Evolutionary conservation across 345 rosid genomes (phyloP), one percentile per base, ranked within the genome.

Genomic region (Gossypium australe): DNA sequence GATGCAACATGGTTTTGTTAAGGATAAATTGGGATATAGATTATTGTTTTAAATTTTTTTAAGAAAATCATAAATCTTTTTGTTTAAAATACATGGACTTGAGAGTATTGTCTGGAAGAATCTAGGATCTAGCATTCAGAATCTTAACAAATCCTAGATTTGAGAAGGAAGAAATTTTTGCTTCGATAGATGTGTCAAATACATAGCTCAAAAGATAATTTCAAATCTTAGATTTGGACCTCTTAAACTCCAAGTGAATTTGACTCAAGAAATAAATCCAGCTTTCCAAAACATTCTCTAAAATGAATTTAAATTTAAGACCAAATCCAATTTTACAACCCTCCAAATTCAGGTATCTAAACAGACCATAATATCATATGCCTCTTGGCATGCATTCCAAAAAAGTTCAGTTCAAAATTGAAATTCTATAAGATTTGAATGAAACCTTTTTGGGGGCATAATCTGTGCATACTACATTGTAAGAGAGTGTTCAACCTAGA

Each of bases 351-450:
- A 34, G 48, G 24, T 3, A 34, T 63, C 67, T 38, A 38, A 38
- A 63, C 13, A 3, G 48, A 17, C 67, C 67, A 62, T 62, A 14
- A 63, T 38, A 63, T 38, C 48, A 38, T 63, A 38, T 16, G 67
- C 67, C 67, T 63, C 24, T 38, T 17, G 67, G 20, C 67, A 63
- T 63, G 38, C 67, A 56, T 34, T 63, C 67, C 67, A 63, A 17
- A 17, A 18, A 63, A 62, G 47, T 63, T 16, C 47, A 38, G 24
- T 17, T 63, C 67, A 63, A 34, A 63, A 63, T 14, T 29, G 9
- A 59, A 12, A 24, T 62, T 62, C 20, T 41, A 34, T 38, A 34
- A 62, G 22, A 27, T 29, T 34, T 34, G 47, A 62, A 29, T 34
- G 44, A 62, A 45, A 62, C 47, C 47, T 8, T 16, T 43, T 65